Base-by-base conservation (phyloP, 2,329 filamentous ascomycete species). In the Orbilia ellipsospora region DNA sequence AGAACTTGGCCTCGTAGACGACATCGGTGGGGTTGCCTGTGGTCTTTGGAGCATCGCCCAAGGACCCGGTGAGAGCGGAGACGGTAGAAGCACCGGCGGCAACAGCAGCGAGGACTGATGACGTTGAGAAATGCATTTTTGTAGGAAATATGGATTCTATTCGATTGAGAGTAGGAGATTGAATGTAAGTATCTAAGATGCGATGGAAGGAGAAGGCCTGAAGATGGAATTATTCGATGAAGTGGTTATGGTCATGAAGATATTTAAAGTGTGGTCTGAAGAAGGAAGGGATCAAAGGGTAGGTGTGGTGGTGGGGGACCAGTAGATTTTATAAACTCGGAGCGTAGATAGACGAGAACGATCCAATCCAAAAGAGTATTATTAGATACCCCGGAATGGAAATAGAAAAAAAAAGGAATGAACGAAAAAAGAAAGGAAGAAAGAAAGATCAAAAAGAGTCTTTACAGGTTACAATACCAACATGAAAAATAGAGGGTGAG, bases 81-180 rank as follows among this genome's bases (percentile, higher is more conserved):
- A 60, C 70, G 28, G 55, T 20, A n/a, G 40, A 63, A 18, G 64
- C 70, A 52, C 56, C 70, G 23, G 57, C 44, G 12, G 52, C 31
- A 15, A 55, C 44, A 50, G 63, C 63, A 40, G 62, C 4, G n/a
- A 56, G 2, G 23, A 40, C 51, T 50, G 70, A 28, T 10, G 70
- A 74, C 16, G 57, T 74, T 10, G 60, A 54, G 62, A 74, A 67
- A 68, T 63, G 63, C 70, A 74, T 74, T 63, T 26, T 74, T 28
- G 26, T 40, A 18, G 10, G 20, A 52, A 12, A 52, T 18, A 48
- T 18, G 44, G 5, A 12, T 48, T 15, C 44, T 48, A 3, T 48
- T 6, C 13, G 44, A n/a, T 18, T n/a, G 44, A 48, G 44, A 48
- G 16, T n/a, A 45, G 51, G 57, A 15, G 36, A 31, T 42, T n/a